Conservation (phyloP, 2,329 filamentous ascomycete genomes). For the Alternaria alternata region DNA sequence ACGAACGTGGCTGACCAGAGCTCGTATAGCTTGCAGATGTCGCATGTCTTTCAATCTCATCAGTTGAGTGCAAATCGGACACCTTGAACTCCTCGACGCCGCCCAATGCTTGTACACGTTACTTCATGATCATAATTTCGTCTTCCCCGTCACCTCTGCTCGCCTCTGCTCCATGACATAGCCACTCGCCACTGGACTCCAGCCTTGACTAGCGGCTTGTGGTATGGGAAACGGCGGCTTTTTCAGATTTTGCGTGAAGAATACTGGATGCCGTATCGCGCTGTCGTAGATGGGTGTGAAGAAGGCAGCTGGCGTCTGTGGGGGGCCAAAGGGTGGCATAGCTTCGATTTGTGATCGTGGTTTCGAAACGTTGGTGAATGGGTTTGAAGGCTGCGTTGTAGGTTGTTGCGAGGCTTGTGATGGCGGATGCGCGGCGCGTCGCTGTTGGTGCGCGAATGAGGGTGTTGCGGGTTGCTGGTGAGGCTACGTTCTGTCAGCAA, state of each 20-base stretch:
- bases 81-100: constrained; percentile 4
- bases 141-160: constrained; percentile 23
- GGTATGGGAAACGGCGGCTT: constrained; percentile 61
- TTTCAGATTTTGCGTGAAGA: constrained; percentile 72
- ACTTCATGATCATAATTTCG: constrained; percentile 38
- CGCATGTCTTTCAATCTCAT: background rate
- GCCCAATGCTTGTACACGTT: constrained; percentile 1
- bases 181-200: constrained; percentile 56
- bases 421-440: constrained; percentile 30
- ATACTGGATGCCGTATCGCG: constrained; percentile 74
- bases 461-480: constrained; percentile 33
- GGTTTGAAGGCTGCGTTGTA: background rate
- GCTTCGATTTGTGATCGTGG: constrained; percentile 60
- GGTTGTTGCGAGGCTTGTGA: constrained; percentile 16
- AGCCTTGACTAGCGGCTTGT: constrained; percentile 43
- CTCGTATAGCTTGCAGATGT: background rate
- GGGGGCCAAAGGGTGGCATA: constrained; percentile 52
- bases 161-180: constrained; percentile 49
- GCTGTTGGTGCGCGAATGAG: constrained; percentile 36
- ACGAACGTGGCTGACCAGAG: background rate
- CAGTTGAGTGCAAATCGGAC: too few relatives aligned
- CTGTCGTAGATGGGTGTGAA: constrained; percentile 58
- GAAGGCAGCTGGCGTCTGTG: constrained; percentile 24
- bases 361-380: constrained; percentile 11
- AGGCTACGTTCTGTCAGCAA: constrained; percentile 28